Conservation (phyloP, 192 early-diverging fungal species). For the Coemansia sp. region DNA sequence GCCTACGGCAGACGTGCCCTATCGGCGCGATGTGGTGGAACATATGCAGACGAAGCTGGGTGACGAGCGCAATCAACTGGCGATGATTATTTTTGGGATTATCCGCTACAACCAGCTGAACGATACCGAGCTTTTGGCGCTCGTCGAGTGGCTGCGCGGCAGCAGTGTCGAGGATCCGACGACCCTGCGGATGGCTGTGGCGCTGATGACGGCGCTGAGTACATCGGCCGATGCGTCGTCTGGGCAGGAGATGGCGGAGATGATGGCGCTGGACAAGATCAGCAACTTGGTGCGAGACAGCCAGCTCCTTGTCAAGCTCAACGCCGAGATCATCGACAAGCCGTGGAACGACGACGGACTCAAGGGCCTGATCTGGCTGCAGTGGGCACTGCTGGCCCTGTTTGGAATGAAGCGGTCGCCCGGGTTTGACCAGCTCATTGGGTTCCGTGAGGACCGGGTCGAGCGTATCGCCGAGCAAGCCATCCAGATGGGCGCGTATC, state of each 20-base stretch:
- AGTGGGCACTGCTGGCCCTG: constrained; percentile 65
- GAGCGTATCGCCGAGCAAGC: constrained; percentile 60
- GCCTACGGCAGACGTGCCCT: constrained; percentile 56
- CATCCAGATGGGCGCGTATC: constrained; percentile 60
- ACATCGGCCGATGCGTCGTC: constrained; percentile 25
- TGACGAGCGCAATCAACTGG: constrained; percentile 51
- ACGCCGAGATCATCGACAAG: constrained; percentile 47
- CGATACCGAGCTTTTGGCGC: constrained; percentile 28
- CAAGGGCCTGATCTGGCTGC: constrained; percentile 59
- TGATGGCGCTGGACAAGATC: constrained; percentile 47
- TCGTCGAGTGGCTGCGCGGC: constrained; percentile 47
- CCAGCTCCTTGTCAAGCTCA: constrained; percentile 39
- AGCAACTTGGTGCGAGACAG: constrained; percentile 42
- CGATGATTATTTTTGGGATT: constrained; percentile 49
- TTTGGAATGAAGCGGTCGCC: constrained; percentile 55
- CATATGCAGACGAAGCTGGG: constrained; percentile 41
- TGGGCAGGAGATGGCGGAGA: constrained; percentile 32
- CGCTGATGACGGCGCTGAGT: constrained; percentile 36
- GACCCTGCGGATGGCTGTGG: constrained; percentile 38
- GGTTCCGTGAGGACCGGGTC: constrained; percentile 53
- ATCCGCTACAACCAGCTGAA: constrained; percentile 48
- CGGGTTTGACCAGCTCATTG: constrained; percentile 47
- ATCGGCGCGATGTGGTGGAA: constrained; percentile 44
- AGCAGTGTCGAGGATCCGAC: constrained; percentile 41
- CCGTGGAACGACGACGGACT: constrained; percentile 51